Base-by-base conservation (phyloP, 352 stramenopile genomes). In the Pythium plurisporium region DNA sequence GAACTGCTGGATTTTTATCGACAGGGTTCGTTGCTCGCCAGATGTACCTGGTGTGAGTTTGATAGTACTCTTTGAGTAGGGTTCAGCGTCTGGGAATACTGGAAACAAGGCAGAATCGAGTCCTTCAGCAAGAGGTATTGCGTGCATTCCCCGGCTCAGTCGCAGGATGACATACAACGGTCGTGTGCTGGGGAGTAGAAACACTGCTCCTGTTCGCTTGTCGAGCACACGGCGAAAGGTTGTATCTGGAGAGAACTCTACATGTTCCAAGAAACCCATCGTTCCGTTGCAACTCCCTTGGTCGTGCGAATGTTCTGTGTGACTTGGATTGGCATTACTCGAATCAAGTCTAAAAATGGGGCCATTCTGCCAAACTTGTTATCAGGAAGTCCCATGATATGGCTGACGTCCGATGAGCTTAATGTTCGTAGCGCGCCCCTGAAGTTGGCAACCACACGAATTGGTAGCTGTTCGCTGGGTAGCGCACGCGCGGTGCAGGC, bases 261-360 rank as follows among this genome's bases (percentile, higher is more conserved):
- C 11, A 22, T 11, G 29, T 3, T 54, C 29, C 8, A 61, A 31
- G 4, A 33, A 14, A 8, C 54, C 54, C 54, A 55, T 61, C 1
- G 54, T 54, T 26, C 54, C 54, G 33, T 61, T 61, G 54, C 54
- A 23, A 61, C 54, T 20, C 54, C 54, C 29, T 54, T 61, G n/a
- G 53, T 42, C 12, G 54, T 61, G 2, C 54, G 30, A 8, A 61
- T 34, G 33, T 61, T 61, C 19, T 61, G 43, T 0, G 54, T 61
- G 3, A 61, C 48, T 27, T 62, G 55, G 23, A 62, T 62, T 30
- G 55, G 55, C 55, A 62, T 62, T 0, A 43, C 55, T 19, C 9
- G 43, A 22, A 62, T 55, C 12, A 62, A 29, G 42, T 55, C 55
- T 11, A 54, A 20, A 33, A 49, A 61, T 3, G 54, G 54, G 3